Evolutionary conservation across 495 filamentous ascomycete genomes (phyloP), one percentile per base, ranked within the genome.

Genomic region (Tetracladium marchalianum): DNA sequence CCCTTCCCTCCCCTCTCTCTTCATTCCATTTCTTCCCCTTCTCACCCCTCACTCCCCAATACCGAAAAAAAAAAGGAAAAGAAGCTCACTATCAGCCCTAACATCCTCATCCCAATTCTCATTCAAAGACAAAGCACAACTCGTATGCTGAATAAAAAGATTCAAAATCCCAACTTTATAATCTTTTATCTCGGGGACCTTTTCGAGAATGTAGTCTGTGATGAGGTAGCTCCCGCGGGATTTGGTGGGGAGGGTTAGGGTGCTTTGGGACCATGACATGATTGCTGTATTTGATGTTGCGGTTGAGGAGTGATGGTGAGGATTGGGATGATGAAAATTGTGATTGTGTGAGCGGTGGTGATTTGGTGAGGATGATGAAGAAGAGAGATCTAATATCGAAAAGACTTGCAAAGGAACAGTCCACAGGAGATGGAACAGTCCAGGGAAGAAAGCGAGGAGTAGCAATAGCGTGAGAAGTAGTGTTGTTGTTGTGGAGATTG

Each of bases 31-130:
- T 16, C 18, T 31, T 19, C n/a, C 32, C 12, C 34, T 12, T 41
- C 35, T 8, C 32, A 22, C 16, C 43, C 22, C 19, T 0, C 35
- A 12, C 31, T 39, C 1, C 19, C 10, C 11, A 32, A 17, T 41
- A 9, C 16, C 16, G 1, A 11, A 31, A 40, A 6, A 22, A 5
- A 5, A 35, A 7, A 27, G 22, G 7, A 27, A 27, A 27, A 27
- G 22, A 27, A 27, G n/a, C 22, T 27, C 22, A 27, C 22, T 59
- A 52, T 52, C 47, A 2, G 19, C 41, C 41, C 46, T 48, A 11
- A 90, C 84, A 62, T 86, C 85, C 13, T 69, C 66, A 55, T 93
- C 88, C 80, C 73, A 98, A 66, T 97, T 97, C 77, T 98, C 92
- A 63, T 98, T 95, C 51, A 95, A 63, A 44, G 76, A 82, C 43